Evolutionary conservation across 73 alveolate genomes (phyloP), one percentile per base, ranked within the genome.

Genomic region (Symbiodinium natans): DNA sequence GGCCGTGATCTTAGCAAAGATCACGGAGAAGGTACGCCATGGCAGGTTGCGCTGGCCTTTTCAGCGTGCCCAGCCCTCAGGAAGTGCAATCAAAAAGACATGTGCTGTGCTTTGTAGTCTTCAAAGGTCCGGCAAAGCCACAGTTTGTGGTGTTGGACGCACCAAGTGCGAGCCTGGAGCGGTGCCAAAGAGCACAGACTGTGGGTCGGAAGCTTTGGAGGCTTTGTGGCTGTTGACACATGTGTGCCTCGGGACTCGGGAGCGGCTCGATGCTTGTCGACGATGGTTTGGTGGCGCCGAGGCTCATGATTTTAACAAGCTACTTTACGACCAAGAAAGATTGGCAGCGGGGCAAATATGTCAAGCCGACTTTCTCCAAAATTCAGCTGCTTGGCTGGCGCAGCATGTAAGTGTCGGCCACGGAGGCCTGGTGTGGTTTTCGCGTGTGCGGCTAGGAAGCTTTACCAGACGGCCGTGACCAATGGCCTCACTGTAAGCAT

Each of bases 271-370:
- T 46, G 59, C 59, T 46, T 46, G 4, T 2, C 17, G 25, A 21
- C 17, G 59, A 13, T 21, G 17, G 5, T 46, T n/a, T n/a, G n/a
- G 59, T 46, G 59, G 59, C 59, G 59, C 59, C 5, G 33, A 77
- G 46, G 86, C 46, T 77, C 52, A 77, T 77, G 86, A 17, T 77
- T 38, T 77, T 77, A 38, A 77, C 86, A 33, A 77, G 52, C 7
- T 77, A 36, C 31, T 77, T 77, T 25, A 77, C 86, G 15, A 77
- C 86, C 52, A 77, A 77, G n/a, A 77, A 77, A 38, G 86, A 77
- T 77, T 77, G 86, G 86, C 86, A 77, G 86, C 86, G 86, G n/a
- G 86, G 86, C 41, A 77, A 38, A 11, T 38, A 36, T 6, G 86
- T 38, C 34, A 77, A 77, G 46, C 86, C 86, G 11, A 36, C 86